These are phyloP conservation scores for Gyromitra esculenta DNA, from an alignment of 2,329 filamentous ascomycete species.

Conservation along the genomic window DNA sequence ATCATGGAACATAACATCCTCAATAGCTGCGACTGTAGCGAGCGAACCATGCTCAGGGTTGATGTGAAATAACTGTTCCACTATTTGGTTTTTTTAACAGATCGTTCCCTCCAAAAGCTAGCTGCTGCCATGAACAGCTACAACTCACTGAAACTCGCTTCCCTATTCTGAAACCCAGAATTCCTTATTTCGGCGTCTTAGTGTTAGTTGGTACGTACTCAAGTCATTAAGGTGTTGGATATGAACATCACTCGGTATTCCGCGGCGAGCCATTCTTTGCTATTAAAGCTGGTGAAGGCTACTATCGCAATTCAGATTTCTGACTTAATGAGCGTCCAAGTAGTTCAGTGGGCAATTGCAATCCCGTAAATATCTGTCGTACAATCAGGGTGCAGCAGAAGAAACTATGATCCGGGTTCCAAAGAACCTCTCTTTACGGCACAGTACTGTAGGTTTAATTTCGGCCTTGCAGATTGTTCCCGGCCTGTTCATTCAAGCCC, in stretches of 20 bases:
- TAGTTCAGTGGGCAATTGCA: background rate
- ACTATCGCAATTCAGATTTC: no score
- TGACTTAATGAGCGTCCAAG: background rate
- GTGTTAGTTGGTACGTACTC: background rate
- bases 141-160: background rate
- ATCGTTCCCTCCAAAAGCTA: background rate
- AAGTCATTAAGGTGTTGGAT: background rate
- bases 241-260: no score
- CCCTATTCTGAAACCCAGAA: background rate
- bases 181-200: background rate
- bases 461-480: background rate
- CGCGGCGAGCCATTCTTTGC: no score
- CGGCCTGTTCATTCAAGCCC: background rate
- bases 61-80: background rate
- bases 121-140: background rate
- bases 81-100: background rate
- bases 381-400: background rate
- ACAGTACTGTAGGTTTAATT: background rate
- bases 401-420: conserved; percentile 4
- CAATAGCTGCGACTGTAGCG: background rate
- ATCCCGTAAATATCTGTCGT: conserved; percentile 3
- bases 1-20: background rate
- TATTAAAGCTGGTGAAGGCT: no score
- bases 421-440: background rate
- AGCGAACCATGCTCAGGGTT: background rate